Percentiles rank a stretch among this genome's conserved stretches.
Evolutionary conservation across 192 early-diverging fungal genomes (phyloP).

Genomic region (Lobosporangium transversale): DNA sequence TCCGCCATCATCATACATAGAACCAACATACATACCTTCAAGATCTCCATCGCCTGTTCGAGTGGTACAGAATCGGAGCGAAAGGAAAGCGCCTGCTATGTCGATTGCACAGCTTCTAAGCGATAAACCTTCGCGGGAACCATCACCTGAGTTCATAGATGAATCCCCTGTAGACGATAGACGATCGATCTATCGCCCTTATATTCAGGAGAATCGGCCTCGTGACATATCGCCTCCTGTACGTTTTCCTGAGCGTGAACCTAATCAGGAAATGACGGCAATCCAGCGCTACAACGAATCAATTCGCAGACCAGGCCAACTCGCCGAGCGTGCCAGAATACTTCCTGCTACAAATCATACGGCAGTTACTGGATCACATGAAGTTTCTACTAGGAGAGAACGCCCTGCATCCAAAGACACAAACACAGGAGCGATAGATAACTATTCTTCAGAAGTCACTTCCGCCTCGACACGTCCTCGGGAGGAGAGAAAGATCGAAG

Average conservation of each 20-base stretch:
- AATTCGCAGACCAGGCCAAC: constrained; percentile 18
- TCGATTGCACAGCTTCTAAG: constrained; percentile 39
- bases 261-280: constrained; percentile 2
- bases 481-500: not conserved
- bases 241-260: constrained; percentile 18
- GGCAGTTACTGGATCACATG: not conserved
- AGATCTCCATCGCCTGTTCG: constrained; percentile 38
- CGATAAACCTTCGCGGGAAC: constrained; percentile 29
- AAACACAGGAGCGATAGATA: not conserved
- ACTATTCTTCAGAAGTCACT: not conserved
- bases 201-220: constrained; percentile 18
- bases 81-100: constrained; percentile 35
- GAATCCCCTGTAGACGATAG: constrained; percentile 10
- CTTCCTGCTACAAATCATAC: constrained; percentile 3
- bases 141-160: constrained; percentile 19
- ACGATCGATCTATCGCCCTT: constrained; percentile 12
- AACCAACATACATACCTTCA: constrained; percentile 36
- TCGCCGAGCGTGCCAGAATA: constrained; percentile 35
- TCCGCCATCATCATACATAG: constrained; percentile 11
- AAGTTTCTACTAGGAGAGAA: not conserved
- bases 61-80: constrained; percentile 8
- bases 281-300: constrained; percentile 8
- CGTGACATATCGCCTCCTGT: constrained; percentile 8
- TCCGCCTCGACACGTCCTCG: not conserved
- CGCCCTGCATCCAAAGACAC: constrained; percentile 11